A percentile compares a stretch with the other conserved stretches of the same genome.
phyloP scores from a whole-genome alignment of 2,329 filamentous ascomycete genomes.

The Penicillium italicum region DNA sequence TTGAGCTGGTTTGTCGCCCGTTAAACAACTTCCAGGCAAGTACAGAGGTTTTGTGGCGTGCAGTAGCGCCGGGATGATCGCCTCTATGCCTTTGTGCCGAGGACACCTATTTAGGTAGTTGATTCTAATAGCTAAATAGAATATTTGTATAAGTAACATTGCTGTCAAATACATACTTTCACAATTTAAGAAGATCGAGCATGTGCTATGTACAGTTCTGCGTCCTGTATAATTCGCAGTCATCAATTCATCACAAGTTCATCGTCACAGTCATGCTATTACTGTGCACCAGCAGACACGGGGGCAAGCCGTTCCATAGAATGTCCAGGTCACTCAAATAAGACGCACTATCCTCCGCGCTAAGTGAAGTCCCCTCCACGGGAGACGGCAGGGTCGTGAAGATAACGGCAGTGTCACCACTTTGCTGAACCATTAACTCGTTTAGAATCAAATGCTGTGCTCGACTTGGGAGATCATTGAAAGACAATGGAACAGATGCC shows the following conservation, averaged over 20 bases:
- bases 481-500: slow-evolving; percentile 67
- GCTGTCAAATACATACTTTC: background rate
- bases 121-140: background rate
- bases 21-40: background rate
- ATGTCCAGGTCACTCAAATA: slow-evolving; percentile 78
- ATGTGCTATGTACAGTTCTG: background rate
- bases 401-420: slow-evolving; percentile 68
- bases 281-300: slow-evolving; percentile 73
- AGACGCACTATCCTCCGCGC: slow-evolving; percentile 65
- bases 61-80: slow-evolving; percentile 11
- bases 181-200: background rate
- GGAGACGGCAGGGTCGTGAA: slow-evolving; percentile 83
- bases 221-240: slow-evolving; percentile 6
- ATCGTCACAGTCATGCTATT: slow-evolving; percentile 82
- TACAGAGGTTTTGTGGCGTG: slow-evolving; percentile 11
- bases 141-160: background rate
- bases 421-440: slow-evolving; percentile 70
- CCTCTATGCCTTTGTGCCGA: slow-evolving; percentile 8
- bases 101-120: no score
- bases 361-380: slow-evolving; percentile 68
- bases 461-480: slow-evolving; percentile 80
- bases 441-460: slow-evolving; percentile 85
- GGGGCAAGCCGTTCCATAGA: slow-evolving; percentile 71
- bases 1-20: background rate
- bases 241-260: slow-evolving; percentile 35